Evolutionary conservation across 129 eudicot species (phyloP).

Genomic region (Centaurea solstitialis): DNA sequence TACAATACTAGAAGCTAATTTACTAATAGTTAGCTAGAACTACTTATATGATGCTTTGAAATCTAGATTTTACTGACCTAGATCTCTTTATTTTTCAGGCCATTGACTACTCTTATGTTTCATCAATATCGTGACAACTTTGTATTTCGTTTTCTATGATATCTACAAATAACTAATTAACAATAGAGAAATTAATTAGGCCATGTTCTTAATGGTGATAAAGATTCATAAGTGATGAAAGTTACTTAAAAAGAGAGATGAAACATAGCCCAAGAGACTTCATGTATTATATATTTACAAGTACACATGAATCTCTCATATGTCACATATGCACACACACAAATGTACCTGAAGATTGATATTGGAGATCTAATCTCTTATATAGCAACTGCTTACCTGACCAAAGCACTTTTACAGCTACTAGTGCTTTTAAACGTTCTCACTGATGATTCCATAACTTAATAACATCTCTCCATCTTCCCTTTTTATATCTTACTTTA

Average conservation of each 20-base stretch:
- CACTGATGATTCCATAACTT: background rate
- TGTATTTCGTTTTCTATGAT: background rate
- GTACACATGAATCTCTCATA: constrained; percentile 26
- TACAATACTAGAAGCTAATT: background rate
- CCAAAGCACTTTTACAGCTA: constrained; percentile 26
- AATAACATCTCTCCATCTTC: background rate
- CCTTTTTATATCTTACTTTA: constrained; percentile 4
- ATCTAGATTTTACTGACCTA: background rate
- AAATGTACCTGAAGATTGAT: constrained; percentile 6
- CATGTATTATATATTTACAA: constrained; percentile 17
- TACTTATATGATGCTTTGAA: background rate
- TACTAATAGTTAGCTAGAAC: background rate
- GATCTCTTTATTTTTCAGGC: background rate
- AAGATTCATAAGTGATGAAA: constrained; percentile 1
- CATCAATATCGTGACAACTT: background rate
- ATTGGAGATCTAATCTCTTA: background rate
- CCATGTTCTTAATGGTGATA: background rate
- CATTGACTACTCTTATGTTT: background rate
- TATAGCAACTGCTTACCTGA: constrained; percentile 19
- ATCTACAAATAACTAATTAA: background rate
- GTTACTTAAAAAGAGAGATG: background rate
- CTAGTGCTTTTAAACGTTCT: constrained; percentile 11
- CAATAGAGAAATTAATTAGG: background rate
- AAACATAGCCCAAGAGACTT: constrained; percentile 4
- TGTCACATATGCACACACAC: constrained; percentile 13